Conservation (phyloP, 225 moss, liverwort and hornwort species). For the Pseudoscleropodium purum region DNA sequence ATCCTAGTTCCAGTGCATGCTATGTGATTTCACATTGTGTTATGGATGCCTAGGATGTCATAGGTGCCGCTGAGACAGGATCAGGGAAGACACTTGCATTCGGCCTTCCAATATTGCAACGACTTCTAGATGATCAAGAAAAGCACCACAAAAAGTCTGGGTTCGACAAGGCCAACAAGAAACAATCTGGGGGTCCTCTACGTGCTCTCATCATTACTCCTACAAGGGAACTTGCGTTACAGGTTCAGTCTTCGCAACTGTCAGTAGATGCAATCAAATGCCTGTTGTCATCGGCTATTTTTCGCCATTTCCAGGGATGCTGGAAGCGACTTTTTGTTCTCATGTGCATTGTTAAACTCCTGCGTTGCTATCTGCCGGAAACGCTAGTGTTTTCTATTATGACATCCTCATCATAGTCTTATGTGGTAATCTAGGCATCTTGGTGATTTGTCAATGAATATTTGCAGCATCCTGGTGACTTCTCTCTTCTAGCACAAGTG, state of each 20-base stretch:
- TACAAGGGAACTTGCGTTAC: slow-evolving; percentile 87
- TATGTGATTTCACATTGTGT: background rate
- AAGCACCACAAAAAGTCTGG: slow-evolving; percentile 25
- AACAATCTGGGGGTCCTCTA: slow-evolving; percentile 39
- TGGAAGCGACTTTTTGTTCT: background rate
- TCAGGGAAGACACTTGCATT: slow-evolving; percentile 99
- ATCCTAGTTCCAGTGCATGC: background rate
- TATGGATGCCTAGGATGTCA: slow-evolving; percentile 61
- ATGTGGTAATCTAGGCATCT: background rate
- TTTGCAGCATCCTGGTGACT: background rate
- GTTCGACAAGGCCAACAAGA: slow-evolving; percentile 2
- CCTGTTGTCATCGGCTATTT: background rate
- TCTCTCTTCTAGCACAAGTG: background rate
- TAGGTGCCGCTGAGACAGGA: slow-evolving; percentile 99
- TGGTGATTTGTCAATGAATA: background rate
- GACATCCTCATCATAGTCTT: background rate
- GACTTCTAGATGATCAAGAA: slow-evolving; percentile 72
- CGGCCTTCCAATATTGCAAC: slow-evolving; percentile 86
- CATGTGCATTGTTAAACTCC: background rate
- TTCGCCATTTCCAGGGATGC: background rate
- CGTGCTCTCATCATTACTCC: slow-evolving; percentile 88
- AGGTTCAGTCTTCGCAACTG: slow-evolving; percentile 31
- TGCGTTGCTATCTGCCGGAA: background rate
- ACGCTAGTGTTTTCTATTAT: background rate
- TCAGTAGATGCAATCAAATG: background rate